Base-by-base conservation (phyloP, 495 filamentous ascomycete genomes). In the Astrothelium subdiscretum region DNA sequence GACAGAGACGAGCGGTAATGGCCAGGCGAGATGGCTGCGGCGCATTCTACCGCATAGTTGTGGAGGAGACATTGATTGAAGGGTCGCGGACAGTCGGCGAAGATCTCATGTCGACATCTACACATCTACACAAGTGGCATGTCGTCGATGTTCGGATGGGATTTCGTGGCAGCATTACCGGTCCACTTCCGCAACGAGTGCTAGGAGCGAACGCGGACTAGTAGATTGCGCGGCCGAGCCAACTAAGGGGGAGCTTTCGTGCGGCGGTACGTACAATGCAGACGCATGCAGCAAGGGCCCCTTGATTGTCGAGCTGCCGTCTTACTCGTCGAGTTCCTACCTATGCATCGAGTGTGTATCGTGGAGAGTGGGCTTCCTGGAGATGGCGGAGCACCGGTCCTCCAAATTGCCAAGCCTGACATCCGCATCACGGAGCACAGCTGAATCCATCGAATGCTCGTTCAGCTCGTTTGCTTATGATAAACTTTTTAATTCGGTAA, bases 41-140 rank as follows among this genome's bases (percentile, higher is more conserved):
- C 35, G 27, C n/a, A 35, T 11, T 32, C n/a, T 35, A 54, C 48
- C 48, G 48, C 20, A 12, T 3, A 42, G 15, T 42, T 10, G 31
- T 35, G 57, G 20, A 42, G 57, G 24, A 59, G 57, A 59, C 57
- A 59, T 59, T 59, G 57, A 59, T 59, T 6, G 31, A 59, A n/a
- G 31, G 26, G 27, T 32, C 48, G 24, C n/a, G 29, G 2, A 11
- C 3, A 20, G 48, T 11, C 8, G 22, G 20, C 22, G 24, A 8
- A 54, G 4, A 29, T 26, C 48, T 54, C 48, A 54, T 54, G 20
- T 54, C 48, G 48, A 54, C 48, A 54, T 54, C 3, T 26, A 54
- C 22, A 29, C 48, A 54, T 29, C 26, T 18, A 48, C n/a, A 48
- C 48, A 54, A 27, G 48, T 54, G 48, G 48, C 48, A 54, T 54